A percentile compares a stretch with the other conserved stretches of the same genome.
phyloP scores from a whole-genome alignment of 805 yeast species.

The Hanseniaspora mollemarum region DNA sequence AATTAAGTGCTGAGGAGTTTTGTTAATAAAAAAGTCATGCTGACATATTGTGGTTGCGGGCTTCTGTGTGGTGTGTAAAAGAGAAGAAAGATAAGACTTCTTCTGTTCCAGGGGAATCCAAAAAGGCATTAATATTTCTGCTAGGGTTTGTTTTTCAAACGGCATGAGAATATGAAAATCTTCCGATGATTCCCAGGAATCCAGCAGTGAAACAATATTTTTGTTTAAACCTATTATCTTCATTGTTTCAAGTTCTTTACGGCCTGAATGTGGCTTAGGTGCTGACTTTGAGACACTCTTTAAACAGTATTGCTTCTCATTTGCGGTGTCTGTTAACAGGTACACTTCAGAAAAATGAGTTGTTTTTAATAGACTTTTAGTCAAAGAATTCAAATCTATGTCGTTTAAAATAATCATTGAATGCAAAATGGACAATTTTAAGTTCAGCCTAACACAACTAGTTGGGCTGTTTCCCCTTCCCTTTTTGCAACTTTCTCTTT shows the following conservation, averaged over 20 bases:
- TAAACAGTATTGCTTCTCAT: neutral
- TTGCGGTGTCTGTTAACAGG: neutral
- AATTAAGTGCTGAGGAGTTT: slow-evolving; percentile 20
- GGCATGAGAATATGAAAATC: slow-evolving; percentile 18
- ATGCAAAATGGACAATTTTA: neutral
- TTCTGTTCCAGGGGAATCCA: slow-evolving; percentile 9
- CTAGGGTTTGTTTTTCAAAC: slow-evolving; percentile 14
- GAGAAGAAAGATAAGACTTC: neutral
- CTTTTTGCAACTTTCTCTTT: neutral
- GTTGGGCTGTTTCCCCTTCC: neutral
- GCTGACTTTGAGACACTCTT: neutral
- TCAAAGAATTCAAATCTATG: neutral
- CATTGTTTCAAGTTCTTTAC: slow-evolving; percentile 6
- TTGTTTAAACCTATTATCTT: neutral
- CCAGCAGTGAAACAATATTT: slow-evolving; percentile 18
- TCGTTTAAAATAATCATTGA: too few relatives aligned
- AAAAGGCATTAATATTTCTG: slow-evolving; percentile 15
- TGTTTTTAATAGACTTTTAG: neutral
- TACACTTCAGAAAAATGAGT: neutral
- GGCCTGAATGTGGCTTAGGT: slow-evolving; percentile 8
- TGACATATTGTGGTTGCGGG: neutral
- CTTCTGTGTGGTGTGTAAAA: neutral
- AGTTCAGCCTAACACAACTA: neutral
- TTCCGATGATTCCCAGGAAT: slow-evolving; percentile 18
- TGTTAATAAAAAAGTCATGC: slow-evolving; percentile 17